Percentiles rank a stretch among this genome's conserved stretches.
These are phyloP conservation scores for Paxillus ammoniavirescens DNA, from an alignment of 768 basidiomycete species.

Conservation along the genomic window DNA sequence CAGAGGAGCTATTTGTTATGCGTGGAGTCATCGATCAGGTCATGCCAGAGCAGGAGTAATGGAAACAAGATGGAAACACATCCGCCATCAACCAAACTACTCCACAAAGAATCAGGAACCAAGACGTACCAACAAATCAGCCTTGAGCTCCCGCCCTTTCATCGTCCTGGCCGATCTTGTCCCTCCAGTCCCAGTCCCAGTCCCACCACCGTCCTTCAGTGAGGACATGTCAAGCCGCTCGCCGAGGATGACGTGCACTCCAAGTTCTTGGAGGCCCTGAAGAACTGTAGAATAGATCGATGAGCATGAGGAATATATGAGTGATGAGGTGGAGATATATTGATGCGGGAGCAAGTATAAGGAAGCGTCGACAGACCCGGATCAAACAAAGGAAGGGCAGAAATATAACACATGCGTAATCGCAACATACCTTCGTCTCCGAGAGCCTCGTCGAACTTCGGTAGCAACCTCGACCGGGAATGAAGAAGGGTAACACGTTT, in stretches of 20 bases:
- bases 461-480: slow-evolving; percentile 53
- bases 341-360: no score
- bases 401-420: background rate
- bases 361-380: background rate
- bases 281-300: slow-evolving; percentile 27
- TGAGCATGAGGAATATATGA: background rate
- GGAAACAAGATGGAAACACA: background rate
- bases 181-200: background rate
- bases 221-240: slow-evolving; percentile 50
- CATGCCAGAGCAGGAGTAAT: background rate
- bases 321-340: no score
- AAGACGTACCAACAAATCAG: slow-evolving; percentile 49
- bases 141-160: slow-evolving; percentile 49
- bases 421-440: slow-evolving; percentile 46
- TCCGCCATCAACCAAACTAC: background rate
- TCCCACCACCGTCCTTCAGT: slow-evolving; percentile 11
- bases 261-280: slow-evolving; percentile 39
- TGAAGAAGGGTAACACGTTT: slow-evolving; percentile 60
- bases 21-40: background rate
- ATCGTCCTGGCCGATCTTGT: slow-evolving; percentile 41
- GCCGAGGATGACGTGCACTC: slow-evolving; percentile 50
- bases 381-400: background rate
- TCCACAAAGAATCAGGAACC: background rate
- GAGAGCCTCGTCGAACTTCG: slow-evolving; percentile 50
- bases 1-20: slow-evolving; percentile 45